These are phyloP conservation scores for Atkinsonella hypoxylon DNA, from an alignment of 2,329 filamentous ascomycete species.

Conservation along the genomic window DNA sequence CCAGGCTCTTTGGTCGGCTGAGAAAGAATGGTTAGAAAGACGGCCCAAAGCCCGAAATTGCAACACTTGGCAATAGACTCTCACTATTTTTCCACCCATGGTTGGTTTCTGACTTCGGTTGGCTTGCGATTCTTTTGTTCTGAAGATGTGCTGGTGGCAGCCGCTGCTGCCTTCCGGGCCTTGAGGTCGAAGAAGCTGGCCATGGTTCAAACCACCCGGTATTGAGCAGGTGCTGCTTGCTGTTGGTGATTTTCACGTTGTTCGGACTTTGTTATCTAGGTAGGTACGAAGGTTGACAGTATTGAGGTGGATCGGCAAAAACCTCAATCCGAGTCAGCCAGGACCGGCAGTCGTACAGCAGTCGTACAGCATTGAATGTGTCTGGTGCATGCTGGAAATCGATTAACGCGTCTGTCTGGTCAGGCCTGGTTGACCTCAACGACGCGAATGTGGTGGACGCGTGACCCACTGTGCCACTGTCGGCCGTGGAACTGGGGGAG, in stretches of 20 bases:
- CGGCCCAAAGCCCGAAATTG: background rate
- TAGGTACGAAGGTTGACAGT: background rate
- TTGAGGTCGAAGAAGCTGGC: conserved; percentile 93
- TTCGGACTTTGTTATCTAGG: too few relatives aligned
- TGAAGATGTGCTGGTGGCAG: conserved; percentile 47
- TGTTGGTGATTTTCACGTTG: background rate
- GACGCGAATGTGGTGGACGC: too few relatives aligned
- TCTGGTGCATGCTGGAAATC: conserved; percentile 10
- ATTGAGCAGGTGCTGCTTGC: background rate
- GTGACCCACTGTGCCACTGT: too few relatives aligned
- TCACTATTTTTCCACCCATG: conserved; percentile 99
- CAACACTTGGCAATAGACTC: conserved; percentile 12
- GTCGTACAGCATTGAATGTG: background rate
- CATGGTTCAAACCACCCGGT: conserved; percentile 36
- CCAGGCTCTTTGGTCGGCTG: conserved; percentile 85
- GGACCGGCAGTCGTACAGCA: background rate
- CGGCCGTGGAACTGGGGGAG: too few relatives aligned
- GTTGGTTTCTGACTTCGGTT: conserved; percentile 56
- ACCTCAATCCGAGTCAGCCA: background rate
- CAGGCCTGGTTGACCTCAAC: background rate
- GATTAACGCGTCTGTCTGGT: conserved; percentile 22
- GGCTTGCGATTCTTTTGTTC: conserved; percentile 54
- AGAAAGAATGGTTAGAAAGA: background rate
- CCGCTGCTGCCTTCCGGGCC: conserved; percentile 70
- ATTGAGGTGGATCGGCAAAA: background rate